Conservation (phyloP, 2,329 filamentous ascomycete genomes). For the Lachnellula hyalina region DNA sequence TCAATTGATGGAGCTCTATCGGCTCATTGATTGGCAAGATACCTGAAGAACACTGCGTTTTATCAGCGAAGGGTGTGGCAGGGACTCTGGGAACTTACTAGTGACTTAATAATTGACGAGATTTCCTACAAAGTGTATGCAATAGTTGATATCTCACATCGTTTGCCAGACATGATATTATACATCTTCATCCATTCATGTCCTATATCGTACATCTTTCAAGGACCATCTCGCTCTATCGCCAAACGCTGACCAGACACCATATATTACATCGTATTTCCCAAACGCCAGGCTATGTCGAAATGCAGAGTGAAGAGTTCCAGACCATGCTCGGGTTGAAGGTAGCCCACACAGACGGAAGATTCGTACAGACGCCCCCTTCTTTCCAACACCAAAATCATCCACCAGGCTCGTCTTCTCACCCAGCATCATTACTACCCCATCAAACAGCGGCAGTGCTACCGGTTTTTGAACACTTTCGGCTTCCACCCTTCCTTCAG, state of each 20-base stretch:
- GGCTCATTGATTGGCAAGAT: background rate
- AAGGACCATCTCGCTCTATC: conserved; percentile 15
- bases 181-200: conserved; percentile 9
- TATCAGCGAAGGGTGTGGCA: background rate
- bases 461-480: conserved; percentile 88
- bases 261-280: conserved; percentile 23
- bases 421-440: conserved; percentile 8
- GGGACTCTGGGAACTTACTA: background rate
- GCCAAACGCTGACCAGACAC: conserved; percentile 19
- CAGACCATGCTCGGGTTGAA: conserved; percentile 15
- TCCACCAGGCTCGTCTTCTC: conserved; percentile 2
- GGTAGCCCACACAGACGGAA: background rate
- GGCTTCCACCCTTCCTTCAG: conserved; percentile 84
- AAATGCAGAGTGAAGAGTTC: conserved; percentile 32
- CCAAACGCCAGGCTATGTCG: conserved; percentile 32
- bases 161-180: background rate
- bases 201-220: conserved; percentile 24
- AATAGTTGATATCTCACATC: background rate
- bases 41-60: background rate
- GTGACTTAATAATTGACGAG: background rate
- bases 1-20: conserved; percentile 21
- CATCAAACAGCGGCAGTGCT: conserved; percentile 8
- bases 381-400: conserved; percentile 4
- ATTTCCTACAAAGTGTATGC: too few species aligned
- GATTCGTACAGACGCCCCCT: conserved; percentile 7